phyloP scores from a whole-genome alignment of 495 filamentous ascomycete genomes.

The Podospora australis region DNA sequence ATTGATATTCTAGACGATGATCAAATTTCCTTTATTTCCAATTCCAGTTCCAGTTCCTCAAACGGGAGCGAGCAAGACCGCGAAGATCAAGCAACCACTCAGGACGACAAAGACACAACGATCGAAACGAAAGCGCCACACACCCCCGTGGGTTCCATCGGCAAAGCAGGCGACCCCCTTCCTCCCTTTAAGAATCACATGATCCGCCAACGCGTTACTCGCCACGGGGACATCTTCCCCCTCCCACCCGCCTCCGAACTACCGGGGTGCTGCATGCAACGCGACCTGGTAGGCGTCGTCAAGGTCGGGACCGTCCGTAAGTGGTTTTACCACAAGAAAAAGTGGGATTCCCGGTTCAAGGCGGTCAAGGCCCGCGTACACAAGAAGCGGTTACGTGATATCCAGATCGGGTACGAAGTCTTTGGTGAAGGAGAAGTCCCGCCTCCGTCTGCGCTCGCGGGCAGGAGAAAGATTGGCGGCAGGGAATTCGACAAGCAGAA shows the following conservation, averaged over 20 bases:
- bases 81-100: neutral
- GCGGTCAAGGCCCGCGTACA: constrained; percentile 62
- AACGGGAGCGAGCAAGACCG: neutral
- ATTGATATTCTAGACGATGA: constrained; percentile 81
- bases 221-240: constrained; percentile 62
- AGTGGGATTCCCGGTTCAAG: constrained; percentile 65
- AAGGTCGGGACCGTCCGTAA: constrained; percentile 74
- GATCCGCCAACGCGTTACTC: constrained; percentile 81
- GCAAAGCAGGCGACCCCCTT: constrained; percentile 74
- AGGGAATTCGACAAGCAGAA: constrained; percentile 37
- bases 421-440: constrained; percentile 67
- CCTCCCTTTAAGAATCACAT: constrained; percentile 75
- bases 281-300: constrained; percentile 64
- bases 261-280: constrained; percentile 53
- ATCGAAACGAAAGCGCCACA: constrained; percentile 7
- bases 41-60: constrained; percentile 34
- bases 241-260: constrained; percentile 57
- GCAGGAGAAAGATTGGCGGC: constrained; percentile 45
- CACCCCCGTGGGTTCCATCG: constrained; percentile 42
- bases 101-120: neutral
- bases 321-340: constrained; percentile 66
- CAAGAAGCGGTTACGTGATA: constrained; percentile 61
- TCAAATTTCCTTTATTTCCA: constrained; percentile 65
- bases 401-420: constrained; percentile 59
- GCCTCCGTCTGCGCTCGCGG: constrained; percentile 75